phyloP scores from a whole-genome alignment of 768 basidiomycete species.

The Lactarius evosmus region DNA sequence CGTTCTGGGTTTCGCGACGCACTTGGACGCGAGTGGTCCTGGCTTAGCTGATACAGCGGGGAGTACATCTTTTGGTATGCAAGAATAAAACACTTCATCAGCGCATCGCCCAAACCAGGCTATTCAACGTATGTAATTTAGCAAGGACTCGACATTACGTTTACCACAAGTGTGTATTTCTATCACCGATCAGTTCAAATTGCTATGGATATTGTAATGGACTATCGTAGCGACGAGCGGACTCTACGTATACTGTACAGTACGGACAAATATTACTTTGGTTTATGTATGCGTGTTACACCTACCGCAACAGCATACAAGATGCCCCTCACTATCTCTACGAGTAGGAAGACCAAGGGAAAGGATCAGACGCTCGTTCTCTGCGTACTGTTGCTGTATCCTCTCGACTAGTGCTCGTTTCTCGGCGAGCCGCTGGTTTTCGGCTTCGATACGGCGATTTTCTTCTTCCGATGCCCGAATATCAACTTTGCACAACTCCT shows the following conservation, averaged over 20 bases:
- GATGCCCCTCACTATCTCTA: background rate
- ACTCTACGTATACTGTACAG: background rate
- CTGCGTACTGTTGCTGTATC: slow-evolving; percentile 3
- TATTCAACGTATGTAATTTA: background rate
- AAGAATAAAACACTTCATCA: background rate
- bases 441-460: background rate
- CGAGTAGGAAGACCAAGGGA: background rate
- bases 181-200: background rate
- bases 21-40: background rate
- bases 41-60: background rate
- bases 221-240: background rate
- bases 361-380: background rate
- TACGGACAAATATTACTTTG: background rate
- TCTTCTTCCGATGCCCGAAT: background rate
- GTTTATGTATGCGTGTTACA: background rate
- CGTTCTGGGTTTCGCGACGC: background rate
- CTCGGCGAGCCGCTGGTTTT: slow-evolving; percentile 1
- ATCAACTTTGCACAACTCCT: slow-evolving; percentile 2
- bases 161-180: background rate
- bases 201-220: background rate
- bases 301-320: background rate
- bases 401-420: slow-evolving; percentile 4
- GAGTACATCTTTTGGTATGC: background rate
- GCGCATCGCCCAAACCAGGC: background rate
- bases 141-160: background rate